A percentile compares a stretch with the other conserved stretches of the same genome.
Evolutionary conservation across 768 basidiomycete genomes (phyloP).

Genomic region (Lentinula aciculospora): DNA sequence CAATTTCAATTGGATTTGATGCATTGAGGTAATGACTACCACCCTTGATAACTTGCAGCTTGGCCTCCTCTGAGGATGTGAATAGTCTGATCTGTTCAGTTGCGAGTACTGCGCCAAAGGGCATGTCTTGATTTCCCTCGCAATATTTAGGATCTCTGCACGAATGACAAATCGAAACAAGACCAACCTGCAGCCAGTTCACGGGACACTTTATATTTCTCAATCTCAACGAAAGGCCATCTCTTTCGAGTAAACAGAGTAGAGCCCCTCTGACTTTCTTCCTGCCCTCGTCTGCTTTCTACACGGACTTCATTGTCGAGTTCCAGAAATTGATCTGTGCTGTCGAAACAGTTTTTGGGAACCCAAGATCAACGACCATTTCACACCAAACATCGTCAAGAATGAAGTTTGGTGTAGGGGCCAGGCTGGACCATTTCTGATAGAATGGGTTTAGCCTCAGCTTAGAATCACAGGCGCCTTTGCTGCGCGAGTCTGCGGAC

Average conservation of each 20-base stretch:
- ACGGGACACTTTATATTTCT: not conserved
- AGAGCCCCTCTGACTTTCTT: not conserved
- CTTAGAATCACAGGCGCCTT: not conserved
- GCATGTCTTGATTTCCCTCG: not conserved
- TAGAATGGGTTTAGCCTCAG: not conserved
- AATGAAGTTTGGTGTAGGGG: not conserved
- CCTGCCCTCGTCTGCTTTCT: not conserved
- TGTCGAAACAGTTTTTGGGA: not conserved
- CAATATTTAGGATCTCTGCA: not conserved
- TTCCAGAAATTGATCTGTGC: not conserved
- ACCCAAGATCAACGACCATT: not conserved
- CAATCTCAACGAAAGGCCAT: not conserved
- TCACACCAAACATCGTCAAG: not conserved
- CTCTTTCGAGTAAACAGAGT: not conserved
- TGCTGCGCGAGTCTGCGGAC: not conserved
- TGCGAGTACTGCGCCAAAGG: not conserved
- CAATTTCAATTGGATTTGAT: not conserved
- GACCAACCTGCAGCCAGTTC: not conserved
- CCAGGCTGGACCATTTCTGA: not conserved
- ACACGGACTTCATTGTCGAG: not conserved
- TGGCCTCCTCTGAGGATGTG: not conserved
- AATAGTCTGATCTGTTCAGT: not conserved
- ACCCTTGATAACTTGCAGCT: not conserved
- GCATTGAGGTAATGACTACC: not conserved
- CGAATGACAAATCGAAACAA: not conserved